Evolutionary conservation across 1,284 basidiomycete species (phyloP).

Genomic region (Trichosporon ovoides): DNA sequence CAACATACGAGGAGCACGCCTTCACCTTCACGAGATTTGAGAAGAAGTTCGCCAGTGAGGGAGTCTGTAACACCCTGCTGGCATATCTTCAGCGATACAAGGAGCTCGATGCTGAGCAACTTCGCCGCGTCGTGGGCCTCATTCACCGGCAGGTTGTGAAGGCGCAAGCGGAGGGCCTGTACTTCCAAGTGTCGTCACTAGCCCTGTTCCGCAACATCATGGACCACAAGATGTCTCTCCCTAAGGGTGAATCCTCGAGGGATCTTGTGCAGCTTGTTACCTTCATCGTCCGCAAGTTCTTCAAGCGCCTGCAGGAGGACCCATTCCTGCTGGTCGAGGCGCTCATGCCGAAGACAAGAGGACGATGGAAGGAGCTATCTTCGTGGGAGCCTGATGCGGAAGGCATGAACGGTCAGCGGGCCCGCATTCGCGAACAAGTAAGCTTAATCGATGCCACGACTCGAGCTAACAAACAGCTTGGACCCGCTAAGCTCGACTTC

Average conservation of each 20-base stretch:
- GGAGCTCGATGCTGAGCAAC: constrained; percentile 72
- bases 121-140: constrained; percentile 78
- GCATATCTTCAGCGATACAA: constrained; percentile 73
- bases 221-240: constrained; percentile 66
- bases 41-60: constrained; percentile 75
- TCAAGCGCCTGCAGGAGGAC: constrained; percentile 76
- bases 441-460: constrained; percentile 1
- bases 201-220: constrained; percentile 77
- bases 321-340: constrained; percentile 80
- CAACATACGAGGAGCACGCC: constrained; percentile 69
- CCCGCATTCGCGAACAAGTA: constrained; percentile 47
- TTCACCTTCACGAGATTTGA: constrained; percentile 87
- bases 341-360: constrained; percentile 81
- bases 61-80: constrained; percentile 74
- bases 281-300: constrained; percentile 81
- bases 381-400: constrained; percentile 54
- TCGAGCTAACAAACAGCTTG: constrained; percentile 34
- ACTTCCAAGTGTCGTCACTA: constrained; percentile 84
- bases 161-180: constrained; percentile 82
- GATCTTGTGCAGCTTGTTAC: constrained; percentile 77
- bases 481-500: constrained; percentile 64
- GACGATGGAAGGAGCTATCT: constrained; percentile 76
- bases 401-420: constrained; percentile 47
- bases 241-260: constrained; percentile 69
- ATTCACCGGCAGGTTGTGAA: constrained; percentile 83